These are phyloP conservation scores for Phytophthora quininea DNA, from an alignment of 352 stramenopile species.

Conservation along the genomic window DNA sequence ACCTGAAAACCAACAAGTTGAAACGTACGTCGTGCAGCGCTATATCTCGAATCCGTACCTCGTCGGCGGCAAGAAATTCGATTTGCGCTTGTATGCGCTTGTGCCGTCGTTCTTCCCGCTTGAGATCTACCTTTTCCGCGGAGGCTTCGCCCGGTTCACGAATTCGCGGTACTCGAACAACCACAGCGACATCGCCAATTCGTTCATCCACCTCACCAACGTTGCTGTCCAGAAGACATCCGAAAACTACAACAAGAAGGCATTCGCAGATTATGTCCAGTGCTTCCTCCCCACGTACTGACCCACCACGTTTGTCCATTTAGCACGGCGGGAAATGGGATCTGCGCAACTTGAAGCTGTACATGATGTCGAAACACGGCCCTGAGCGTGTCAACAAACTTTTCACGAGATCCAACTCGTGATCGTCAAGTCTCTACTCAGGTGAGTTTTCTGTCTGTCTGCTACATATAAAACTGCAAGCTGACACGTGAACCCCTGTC, in stretches of 20 bases:
- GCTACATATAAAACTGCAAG: background rate
- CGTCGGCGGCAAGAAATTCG: conserved; percentile 96
- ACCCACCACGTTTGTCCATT: background rate
- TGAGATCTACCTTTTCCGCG: conserved; percentile 92
- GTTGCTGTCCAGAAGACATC: conserved; percentile 95
- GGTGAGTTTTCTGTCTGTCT: conserved; percentile 19
- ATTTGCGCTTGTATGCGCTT: conserved; percentile 93
- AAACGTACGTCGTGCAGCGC: conserved; percentile 94
- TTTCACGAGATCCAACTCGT: conserved; percentile 92
- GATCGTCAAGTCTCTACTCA: conserved; percentile 86
- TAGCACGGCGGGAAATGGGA: conserved; percentile 93
- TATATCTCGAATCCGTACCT: conserved; percentile 95
- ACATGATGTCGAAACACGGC: conserved; percentile 91
- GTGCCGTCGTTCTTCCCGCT: conserved; percentile 93
- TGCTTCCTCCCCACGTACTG: too few relatives aligned
- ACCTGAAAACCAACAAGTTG: conserved; percentile 79
- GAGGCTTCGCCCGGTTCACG: conserved; percentile 92
- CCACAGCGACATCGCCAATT: conserved; percentile 89
- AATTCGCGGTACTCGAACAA: conserved; percentile 92
- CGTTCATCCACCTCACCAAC: conserved; percentile 95
- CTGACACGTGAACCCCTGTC: background rate
- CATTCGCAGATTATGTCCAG: background rate
- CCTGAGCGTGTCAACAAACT: conserved; percentile 80
- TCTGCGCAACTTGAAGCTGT: conserved; percentile 90
- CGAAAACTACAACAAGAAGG: conserved; percentile 93